Base-by-base conservation (phyloP, 371 early-diverging fungal species). In the Synchytrium microbalum region DNA sequence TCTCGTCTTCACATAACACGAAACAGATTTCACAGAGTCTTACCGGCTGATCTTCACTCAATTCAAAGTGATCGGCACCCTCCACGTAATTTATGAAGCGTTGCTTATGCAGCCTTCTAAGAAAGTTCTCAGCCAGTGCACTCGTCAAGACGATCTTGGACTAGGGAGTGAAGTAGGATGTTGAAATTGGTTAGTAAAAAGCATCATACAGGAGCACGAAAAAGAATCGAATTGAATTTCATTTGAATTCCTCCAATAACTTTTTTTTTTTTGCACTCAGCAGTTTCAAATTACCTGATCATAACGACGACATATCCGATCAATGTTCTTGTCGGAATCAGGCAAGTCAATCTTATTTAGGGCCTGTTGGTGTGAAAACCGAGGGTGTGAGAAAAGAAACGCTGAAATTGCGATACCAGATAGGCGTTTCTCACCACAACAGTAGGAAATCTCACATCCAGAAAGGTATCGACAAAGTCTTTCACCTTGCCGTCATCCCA, bases 281-380 rank as follows among this genome's bases (percentile, higher is more conserved):
- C n/a, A n/a, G n/a, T n/a, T n/a, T n/a, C n/a, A n/a, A n/a, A n/a
- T 19, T 72, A 77, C 81, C 68, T 76, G 75, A 46, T 75, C 83
- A 66, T 90, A 91, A 64, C 82, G 82, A 14, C 86, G 71, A 72
- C 83, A 76, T 33, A 91, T 89, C 32, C 79, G 75, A 33, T 88
- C 81, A 53, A 91, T 89, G 67, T 89, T 89, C 69, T 85, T 86
- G 67, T 87, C 90, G 0, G 89, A 72, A 60, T 89, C 90, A 0
- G 91, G 84, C 65, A 88, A 76, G 64, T 91, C 91, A 38, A 91
- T 89, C 64, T 91, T 91, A 74, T 91, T 90, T 53, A 91, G 71
- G 1, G 90, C 89, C 80, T 78, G 33, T 13, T 14, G n/a, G n/a
- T 14, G 13, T 14, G 3, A 55, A 25, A 23, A 13, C 13, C 54